Percentiles rank a stretch among this genome's conserved stretches.
These are phyloP conservation scores for Talaromyces stipitatus DNA, from an alignment of 495 filamentous ascomycete genomes.

Conservation along the genomic window DNA sequence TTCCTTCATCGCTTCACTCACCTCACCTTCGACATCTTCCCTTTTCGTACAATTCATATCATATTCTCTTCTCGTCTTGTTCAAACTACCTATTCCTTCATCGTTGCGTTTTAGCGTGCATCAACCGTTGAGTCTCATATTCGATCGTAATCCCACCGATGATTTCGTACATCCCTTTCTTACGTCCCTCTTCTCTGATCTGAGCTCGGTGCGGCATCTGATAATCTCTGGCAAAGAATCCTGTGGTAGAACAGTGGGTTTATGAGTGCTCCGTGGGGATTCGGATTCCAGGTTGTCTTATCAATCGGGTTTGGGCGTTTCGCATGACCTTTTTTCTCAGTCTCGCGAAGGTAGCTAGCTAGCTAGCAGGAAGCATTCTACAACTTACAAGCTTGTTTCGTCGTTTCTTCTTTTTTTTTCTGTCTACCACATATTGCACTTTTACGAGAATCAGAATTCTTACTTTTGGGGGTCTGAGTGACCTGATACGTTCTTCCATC, in stretches of 20 bases:
- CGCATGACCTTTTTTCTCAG: conserved; percentile 21
- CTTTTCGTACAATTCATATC: conserved; percentile 2
- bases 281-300: background rate
- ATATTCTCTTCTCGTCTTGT: conserved; percentile 2
- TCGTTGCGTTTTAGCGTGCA: conserved; percentile 10
- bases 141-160: background rate
- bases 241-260: background rate
- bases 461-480: conserved; percentile 4
- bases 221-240: conserved; percentile 4
- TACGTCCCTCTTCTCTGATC: background rate
- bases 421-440: conserved; percentile 24
- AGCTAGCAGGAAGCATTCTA: conserved; percentile 49
- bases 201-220: background rate
- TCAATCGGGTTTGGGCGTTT: conserved; percentile 11
- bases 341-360: conserved; percentile 44
- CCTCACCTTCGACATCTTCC: background rate
- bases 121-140: background rate
- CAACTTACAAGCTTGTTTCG: conserved; percentile 38
- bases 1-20: background rate
- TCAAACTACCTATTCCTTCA: background rate
- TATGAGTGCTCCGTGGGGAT: background rate
- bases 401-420: conserved; percentile 9
- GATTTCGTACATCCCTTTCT: too few relatives aligned
- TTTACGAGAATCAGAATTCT: conserved; percentile 17
- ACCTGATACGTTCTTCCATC: background rate